Evolutionary conservation across 176 grass and related monocot genomes (phyloP), one percentile per base, ranked within the genome.

Genomic region (Bolboschoenus planiculmis): DNA sequence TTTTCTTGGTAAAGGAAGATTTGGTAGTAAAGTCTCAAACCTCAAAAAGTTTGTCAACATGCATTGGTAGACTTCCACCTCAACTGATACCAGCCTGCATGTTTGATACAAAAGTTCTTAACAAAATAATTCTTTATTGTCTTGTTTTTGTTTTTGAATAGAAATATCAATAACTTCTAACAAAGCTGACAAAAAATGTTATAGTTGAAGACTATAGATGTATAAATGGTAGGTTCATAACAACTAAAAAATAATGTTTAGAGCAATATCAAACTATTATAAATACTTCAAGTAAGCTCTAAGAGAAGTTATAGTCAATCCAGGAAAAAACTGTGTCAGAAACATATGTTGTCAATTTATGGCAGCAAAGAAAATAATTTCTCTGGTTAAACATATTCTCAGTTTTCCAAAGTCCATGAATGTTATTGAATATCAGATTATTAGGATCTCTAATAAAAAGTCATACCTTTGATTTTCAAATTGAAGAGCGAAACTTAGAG

Each of bases 1-100:
- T 46, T 48, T 46, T 31, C 10, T 51, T 33, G 18, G n/a, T n/a
- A 65, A 70, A 26, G 14, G 1, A 26, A 20, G 30, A 18, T 16
- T 31, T 5, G 56, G 56, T 81, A 86, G 10, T 81, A 11, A 7
- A 31, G 85, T 74, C 11, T 21, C 79, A 31, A 85, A 97, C 94
- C 92, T 97, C 94, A 89, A 97, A 97, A 90, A 92, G 92, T 53
- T 70, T 92, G 78, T 97, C 92, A 39, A 97, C 81, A 56, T 97
- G 84, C 80, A 88, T 88, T 1, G 90, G 87, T 36, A 97, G 87
- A 81, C 90, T 92, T 81, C 91, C 94, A 86, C 94, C 94, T 40
- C 90, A 88, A 89, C 88, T 97, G 37, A 97, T 86, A 68, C 92
- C 88, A 87, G 92, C 90, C 92, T 97, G 90, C 83, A 36, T 90